Conservation (phyloP, 805 yeast genomes). For the Kodamaea nitidulidarum region DNA sequence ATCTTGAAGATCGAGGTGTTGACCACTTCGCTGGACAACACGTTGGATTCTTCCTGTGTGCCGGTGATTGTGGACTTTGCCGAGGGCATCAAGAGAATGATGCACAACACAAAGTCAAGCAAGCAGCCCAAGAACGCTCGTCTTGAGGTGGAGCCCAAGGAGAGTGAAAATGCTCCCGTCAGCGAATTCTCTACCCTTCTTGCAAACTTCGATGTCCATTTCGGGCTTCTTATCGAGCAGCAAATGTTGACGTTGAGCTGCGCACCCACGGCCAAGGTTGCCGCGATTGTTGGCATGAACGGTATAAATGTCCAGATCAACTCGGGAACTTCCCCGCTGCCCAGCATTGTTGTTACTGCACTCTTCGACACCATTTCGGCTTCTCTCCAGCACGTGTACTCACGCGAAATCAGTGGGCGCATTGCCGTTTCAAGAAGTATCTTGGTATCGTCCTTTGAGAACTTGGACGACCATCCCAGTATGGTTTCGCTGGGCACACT, state of each 20-base stretch:
- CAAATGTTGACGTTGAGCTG: constrained; percentile 81
- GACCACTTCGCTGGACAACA: constrained; percentile 69
- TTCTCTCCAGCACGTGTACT: constrained; percentile 83
- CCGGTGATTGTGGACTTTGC: constrained; percentile 67
- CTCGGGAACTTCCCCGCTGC: constrained; percentile 40
- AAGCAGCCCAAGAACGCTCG: neutral
- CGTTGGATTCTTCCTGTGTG: constrained; percentile 67
- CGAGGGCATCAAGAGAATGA: constrained; percentile 45
- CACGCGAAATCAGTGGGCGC: constrained; percentile 83
- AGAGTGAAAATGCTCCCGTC: neutral
- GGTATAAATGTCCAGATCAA: constrained; percentile 59
- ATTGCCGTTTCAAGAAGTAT: constrained; percentile 44
- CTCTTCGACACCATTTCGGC: constrained; percentile 57
- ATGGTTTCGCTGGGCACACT: constrained; percentile 50
- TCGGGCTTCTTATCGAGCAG: constrained; percentile 61
- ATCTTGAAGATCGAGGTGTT: constrained; percentile 48
- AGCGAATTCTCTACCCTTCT: constrained; percentile 26
- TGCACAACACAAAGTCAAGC: constrained; percentile 23
- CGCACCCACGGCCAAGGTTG: constrained; percentile 91
- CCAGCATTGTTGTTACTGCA: constrained; percentile 40
- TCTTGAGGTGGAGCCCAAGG: no score
- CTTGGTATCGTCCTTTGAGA: constrained; percentile 46
- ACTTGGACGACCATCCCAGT: constrained; percentile 33
- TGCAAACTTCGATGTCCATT: constrained; percentile 54
- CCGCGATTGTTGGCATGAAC: constrained; percentile 73